Base-by-base conservation (phyloP, 108 stramenopile species). In the Fragilaria crotonensis region DNA sequence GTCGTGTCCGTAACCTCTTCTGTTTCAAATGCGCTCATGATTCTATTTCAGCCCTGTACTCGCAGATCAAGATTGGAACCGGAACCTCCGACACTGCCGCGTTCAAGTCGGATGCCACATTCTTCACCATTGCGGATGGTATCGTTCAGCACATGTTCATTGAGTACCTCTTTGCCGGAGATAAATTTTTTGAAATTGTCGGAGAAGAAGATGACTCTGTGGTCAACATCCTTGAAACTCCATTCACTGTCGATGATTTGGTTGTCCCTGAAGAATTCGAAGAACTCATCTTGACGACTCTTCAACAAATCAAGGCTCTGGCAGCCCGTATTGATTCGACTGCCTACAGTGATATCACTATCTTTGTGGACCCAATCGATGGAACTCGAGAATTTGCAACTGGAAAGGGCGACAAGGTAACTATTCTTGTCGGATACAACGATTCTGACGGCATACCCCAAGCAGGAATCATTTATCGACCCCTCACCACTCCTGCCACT, bases 281-380 rank as follows among this genome's bases (percentile, higher is more conserved):
- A 25, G 41, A 54, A n/a, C 25, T 50, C 33, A 53, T 78, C 26
- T 57, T 64, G 21, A n/a, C 11, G 1, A 72, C 72, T 3, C 49
- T 67, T 48, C 25, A 19, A 23, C 48, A 51, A 29, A 25, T 67
- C 25, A 50, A 67, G 57, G 65, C 67, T 19, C 64, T 78, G 11
- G 54, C 48, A n/a, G 26, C 17, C 33, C 33, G 61, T 25, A 33
- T 67, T 31, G n/a, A n/a, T n/a, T n/a, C n/a, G n/a, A n/a, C n/a
- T n/a, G n/a, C n/a, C n/a, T n/a, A n/a, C n/a, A n/a, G n/a, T n/a
- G n/a, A n/a, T 25, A 69, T 81, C 26, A 52, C 66, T 65, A 73
- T 87, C 48, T 81, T 86, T 48, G 75, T 93, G n/a, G 90, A 93
- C 63, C 90, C 90, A 7, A 70, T 93, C 18, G 90, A 93, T 69